Conservation (phyloP, 805 yeast species). For the Ogataea trehalophila region DNA sequence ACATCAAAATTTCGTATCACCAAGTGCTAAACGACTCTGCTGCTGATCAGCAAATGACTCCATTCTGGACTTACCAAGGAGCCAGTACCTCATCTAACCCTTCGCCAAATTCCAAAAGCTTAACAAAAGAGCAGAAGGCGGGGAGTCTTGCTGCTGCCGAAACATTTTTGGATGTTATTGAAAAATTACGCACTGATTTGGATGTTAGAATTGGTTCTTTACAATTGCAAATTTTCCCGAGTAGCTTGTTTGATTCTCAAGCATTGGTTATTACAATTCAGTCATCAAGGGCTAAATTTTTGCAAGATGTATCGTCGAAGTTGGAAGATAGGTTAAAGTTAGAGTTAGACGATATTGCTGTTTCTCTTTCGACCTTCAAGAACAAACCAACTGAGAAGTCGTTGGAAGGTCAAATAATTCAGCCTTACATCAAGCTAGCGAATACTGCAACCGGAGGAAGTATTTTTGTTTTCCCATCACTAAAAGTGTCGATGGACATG, state of each 20-base stretch:
- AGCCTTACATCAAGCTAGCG: constrained; percentile 52
- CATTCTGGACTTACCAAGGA: background rate
- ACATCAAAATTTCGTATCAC: constrained; percentile 63
- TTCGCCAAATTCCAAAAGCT: background rate
- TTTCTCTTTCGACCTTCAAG: constrained; percentile 62
- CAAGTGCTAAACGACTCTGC: constrained; percentile 68
- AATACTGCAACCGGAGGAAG: constrained; percentile 68
- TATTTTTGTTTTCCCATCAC: constrained; percentile 74
- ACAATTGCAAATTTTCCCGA: constrained; percentile 71
- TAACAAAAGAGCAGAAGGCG: background rate
- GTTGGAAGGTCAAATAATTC: constrained; percentile 38
- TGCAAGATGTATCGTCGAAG: constrained; percentile 41
- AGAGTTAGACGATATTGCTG: constrained; percentile 55
- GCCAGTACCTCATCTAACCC: background rate
- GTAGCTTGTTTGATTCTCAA: constrained; percentile 71
- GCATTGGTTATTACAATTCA: constrained; percentile 62
- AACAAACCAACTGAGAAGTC: constrained; percentile 45
- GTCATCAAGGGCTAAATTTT: constrained; percentile 47
- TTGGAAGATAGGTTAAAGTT: constrained; percentile 56
- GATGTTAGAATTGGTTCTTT: constrained; percentile 55
- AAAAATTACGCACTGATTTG: constrained; percentile 59
- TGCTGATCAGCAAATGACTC: constrained; percentile 5
- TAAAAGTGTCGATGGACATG: constrained; percentile 70
- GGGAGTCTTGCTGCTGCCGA: constrained; percentile 5
- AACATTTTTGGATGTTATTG: constrained; percentile 25